A percentile compares a stretch with the other conserved stretches of the same genome.
phyloP scores from a whole-genome alignment of 805 yeast genomes.

The Sungouiella blattae region DNA sequence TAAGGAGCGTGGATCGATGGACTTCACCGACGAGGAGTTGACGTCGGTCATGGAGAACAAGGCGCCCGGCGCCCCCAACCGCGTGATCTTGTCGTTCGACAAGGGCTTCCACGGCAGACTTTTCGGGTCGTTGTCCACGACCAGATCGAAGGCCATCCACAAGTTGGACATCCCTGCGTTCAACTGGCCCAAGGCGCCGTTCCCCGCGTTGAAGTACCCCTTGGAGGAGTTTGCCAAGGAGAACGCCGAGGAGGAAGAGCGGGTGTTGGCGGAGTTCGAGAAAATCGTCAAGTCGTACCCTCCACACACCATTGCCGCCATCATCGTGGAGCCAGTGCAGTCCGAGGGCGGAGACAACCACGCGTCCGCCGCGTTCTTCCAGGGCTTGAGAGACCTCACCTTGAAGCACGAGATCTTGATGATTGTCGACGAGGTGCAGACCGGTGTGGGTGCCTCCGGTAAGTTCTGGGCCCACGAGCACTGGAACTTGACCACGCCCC shows the following conservation, averaged over 20 bases:
- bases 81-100: constrained; percentile 51
- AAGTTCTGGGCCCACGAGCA: constrained; percentile 73
- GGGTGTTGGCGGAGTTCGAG: constrained; percentile 46
- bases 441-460: constrained; percentile 73
- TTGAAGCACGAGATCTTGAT: constrained; percentile 52
- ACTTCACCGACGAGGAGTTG: constrained; percentile 46
- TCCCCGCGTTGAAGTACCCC: constrained; percentile 41
- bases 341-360: constrained; percentile 79
- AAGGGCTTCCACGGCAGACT: constrained; percentile 56
- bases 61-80: constrained; percentile 51
- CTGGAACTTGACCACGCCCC: constrained; percentile 58
- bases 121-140: constrained; percentile 53
- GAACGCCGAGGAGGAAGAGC: constrained; percentile 45
- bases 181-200: constrained; percentile 54
- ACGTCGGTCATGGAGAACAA: constrained; percentile 47
- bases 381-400: constrained; percentile 58
- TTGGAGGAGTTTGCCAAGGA: constrained; percentile 32
- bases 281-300: constrained; percentile 26
- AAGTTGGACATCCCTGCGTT: constrained; percentile 60
- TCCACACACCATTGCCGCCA: constrained; percentile 48
- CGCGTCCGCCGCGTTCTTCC: constrained; percentile 59
- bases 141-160: constrained; percentile 55
- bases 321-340: constrained; percentile 60
- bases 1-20: constrained; percentile 45
- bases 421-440: constrained; percentile 72